A percentile compares a stretch with the other conserved stretches of the same genome.
phyloP scores from a whole-genome alignment of 2,329 filamentous ascomycete genomes.

The Myriosclerotinia curreyana region DNA sequence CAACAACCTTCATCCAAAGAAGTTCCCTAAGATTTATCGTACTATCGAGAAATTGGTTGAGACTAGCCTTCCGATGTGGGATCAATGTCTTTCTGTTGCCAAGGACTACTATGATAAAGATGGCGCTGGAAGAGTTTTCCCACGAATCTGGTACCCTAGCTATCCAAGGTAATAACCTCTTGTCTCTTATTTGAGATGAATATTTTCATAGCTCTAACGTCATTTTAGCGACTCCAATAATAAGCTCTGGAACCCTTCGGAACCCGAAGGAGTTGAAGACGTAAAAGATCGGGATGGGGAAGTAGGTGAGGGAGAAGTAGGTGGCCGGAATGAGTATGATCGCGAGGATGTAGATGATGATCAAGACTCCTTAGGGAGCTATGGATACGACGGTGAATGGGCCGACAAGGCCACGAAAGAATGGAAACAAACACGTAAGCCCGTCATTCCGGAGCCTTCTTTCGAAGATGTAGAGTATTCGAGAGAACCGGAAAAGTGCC shows the following conservation, averaged over 20 bases:
- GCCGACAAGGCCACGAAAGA: background rate
- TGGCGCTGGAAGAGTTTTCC: background rate
- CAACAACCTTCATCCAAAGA: conserved; percentile 46
- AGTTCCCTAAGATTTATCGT: conserved; percentile 40
- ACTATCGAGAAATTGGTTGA: conserved; percentile 42
- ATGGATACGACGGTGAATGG: no score
- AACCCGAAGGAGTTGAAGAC: conserved; percentile 38
- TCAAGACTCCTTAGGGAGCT: no score
- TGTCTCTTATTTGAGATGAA: conserved; percentile 20
- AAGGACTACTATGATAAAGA: background rate
- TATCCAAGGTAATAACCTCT: background rate
- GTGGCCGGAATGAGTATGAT: background rate
- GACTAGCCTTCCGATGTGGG: conserved; percentile 40
- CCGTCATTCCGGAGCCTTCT: background rate
- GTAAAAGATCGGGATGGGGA: conserved; percentile 7
- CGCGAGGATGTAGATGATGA: no score
- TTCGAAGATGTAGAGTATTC: background rate
- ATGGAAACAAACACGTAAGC: background rate
- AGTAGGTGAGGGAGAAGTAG: background rate
- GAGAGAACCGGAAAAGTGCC: conserved; percentile 3
- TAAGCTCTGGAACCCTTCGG: background rate
- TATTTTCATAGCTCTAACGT: conserved; percentile 20
- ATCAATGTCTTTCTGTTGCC: conserved; percentile 31
- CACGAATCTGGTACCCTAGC: background rate
- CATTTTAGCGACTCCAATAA: conserved; percentile 18